Percentiles rank a stretch among this genome's conserved stretches.
phyloP scores from a whole-genome alignment of 2,329 filamentous ascomycete genomes.

The Fusarium sp. region DNA sequence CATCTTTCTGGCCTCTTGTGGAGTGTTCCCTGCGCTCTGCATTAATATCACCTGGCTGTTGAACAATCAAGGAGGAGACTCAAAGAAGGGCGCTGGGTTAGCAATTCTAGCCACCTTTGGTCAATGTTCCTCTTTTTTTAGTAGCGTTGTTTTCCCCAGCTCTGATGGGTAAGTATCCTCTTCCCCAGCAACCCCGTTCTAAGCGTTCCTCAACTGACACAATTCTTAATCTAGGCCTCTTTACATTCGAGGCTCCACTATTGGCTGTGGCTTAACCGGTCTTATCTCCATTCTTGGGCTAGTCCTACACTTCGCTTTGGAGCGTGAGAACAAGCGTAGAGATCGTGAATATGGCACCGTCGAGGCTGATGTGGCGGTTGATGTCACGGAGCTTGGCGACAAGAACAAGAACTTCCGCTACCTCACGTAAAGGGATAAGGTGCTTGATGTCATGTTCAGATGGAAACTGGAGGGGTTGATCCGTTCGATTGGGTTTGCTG shows the following conservation, averaged over 20 bases:
- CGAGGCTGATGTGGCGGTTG: constrained; percentile 14
- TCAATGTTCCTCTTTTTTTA: constrained; percentile 22
- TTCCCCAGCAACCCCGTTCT: fast-evolving
- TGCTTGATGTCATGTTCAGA: background rate
- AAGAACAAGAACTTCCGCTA: constrained; percentile 30
- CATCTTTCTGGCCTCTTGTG: constrained; percentile 17
- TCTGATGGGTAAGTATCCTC: constrained; percentile 17
- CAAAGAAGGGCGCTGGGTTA: constrained; percentile 19
- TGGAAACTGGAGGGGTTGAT: background rate
- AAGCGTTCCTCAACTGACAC: background rate
- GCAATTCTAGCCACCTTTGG: constrained; percentile 22
- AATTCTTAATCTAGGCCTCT: constrained; percentile 12
- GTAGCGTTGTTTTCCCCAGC: constrained; percentile 26
- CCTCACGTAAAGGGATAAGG: background rate
- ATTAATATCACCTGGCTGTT: constrained; percentile 37
- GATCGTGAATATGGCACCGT: constrained; percentile 21
- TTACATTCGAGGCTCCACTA: constrained; percentile 16
- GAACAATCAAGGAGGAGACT: constrained; percentile 32
- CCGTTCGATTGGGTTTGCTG: fast-evolving
- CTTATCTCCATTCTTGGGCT: constrained; percentile 20
- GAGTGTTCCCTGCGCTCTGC: constrained; percentile 21
- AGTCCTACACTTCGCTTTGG: constrained; percentile 17
- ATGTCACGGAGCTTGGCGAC: constrained; percentile 27
- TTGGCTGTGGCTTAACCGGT: constrained; percentile 23
- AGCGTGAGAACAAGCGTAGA: constrained; percentile 15